A percentile compares a stretch with the other conserved stretches of the same genome.
Conservation (phyloP, 108 stramenopile genomes). For the Schizochytrium sp. region DNA sequence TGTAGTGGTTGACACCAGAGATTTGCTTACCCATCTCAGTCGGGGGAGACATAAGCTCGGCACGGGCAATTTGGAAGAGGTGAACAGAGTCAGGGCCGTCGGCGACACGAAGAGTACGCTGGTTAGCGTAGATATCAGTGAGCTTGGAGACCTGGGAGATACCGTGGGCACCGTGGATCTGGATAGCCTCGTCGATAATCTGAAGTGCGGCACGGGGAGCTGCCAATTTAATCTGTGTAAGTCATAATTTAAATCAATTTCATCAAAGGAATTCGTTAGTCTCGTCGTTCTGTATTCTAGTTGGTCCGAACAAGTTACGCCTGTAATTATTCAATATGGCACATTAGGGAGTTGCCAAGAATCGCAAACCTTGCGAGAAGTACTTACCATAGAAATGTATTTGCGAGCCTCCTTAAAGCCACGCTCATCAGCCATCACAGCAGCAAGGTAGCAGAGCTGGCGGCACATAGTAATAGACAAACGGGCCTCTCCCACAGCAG, state of each 20-base stretch:
- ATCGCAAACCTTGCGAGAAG: too few relatives aligned
- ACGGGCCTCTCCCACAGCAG: conserved; percentile 56
- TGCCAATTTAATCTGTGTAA: background rate
- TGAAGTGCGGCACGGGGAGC: conserved; percentile 30
- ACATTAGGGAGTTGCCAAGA: too few relatives aligned
- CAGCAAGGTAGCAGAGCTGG: conserved; percentile 66
- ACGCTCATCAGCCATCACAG: conserved; percentile 64
- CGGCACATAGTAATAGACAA: conserved; percentile 43
- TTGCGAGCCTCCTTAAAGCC: conserved; percentile 65
- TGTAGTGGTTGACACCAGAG: conserved; percentile 1
- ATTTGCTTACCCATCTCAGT: conserved; percentile 40
- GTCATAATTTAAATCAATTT: background rate
- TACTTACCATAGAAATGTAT: conserved; percentile 79
- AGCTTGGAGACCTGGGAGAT: conserved; percentile 84
- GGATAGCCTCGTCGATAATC: conserved; percentile 90
- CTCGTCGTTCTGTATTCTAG: too few relatives aligned
- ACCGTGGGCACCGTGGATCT: conserved; percentile 90
- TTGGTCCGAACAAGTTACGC: too few relatives aligned
- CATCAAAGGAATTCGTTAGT: background rate
- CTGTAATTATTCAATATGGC: too few relatives aligned
- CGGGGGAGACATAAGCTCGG: conserved; percentile 8
- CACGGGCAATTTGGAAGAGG: conserved; percentile 46
- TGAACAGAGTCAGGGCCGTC: conserved; percentile 96
- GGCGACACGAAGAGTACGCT: conserved; percentile 89
- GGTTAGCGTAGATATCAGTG: conserved; percentile 82